Conservation (phyloP, 129 eudicot genomes). For the Arctium lappa region DNA sequence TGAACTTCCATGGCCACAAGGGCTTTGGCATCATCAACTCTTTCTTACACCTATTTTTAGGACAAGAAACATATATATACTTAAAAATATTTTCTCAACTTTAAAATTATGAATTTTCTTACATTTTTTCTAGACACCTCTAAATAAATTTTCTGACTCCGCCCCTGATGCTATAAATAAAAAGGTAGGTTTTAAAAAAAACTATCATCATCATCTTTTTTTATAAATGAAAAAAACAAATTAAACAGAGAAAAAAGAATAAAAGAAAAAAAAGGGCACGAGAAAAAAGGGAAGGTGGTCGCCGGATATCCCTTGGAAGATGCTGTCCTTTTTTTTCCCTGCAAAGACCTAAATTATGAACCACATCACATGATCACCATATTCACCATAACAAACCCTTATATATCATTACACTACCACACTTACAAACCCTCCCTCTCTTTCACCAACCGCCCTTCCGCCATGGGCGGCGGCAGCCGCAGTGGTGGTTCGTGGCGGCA, state of each 20-base stretch:
- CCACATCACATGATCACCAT: conserved; percentile 6
- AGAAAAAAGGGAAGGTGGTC: conserved; percentile 17
- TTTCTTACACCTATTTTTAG: too few species aligned
- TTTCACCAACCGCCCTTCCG: background rate
- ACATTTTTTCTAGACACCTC: too few species aligned
- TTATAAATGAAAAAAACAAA: background rate
- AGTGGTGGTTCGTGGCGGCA: background rate
- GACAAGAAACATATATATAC: too few species aligned
- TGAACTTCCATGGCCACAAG: too few species aligned
- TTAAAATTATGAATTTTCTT: too few species aligned
- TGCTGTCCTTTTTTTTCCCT: conserved; percentile 19
- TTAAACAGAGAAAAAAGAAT: background rate
- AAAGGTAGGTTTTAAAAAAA: too few species aligned
- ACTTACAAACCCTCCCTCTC: conserved; percentile 21
- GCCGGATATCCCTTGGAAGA: conserved; percentile 36
- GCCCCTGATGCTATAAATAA: background rate
- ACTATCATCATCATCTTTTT: too few species aligned
- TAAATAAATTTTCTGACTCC: too few species aligned
- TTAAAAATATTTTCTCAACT: too few species aligned
- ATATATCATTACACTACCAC: conserved; percentile 12
- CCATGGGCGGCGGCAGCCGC: conserved; percentile 3
- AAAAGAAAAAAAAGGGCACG: background rate
- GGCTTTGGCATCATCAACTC: too few species aligned
- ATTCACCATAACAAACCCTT: background rate
- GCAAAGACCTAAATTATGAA: conserved; percentile 19